Evolutionary conservation across 768 basidiomycete species (phyloP).

Genomic region (Paxillus involutus): DNA sequence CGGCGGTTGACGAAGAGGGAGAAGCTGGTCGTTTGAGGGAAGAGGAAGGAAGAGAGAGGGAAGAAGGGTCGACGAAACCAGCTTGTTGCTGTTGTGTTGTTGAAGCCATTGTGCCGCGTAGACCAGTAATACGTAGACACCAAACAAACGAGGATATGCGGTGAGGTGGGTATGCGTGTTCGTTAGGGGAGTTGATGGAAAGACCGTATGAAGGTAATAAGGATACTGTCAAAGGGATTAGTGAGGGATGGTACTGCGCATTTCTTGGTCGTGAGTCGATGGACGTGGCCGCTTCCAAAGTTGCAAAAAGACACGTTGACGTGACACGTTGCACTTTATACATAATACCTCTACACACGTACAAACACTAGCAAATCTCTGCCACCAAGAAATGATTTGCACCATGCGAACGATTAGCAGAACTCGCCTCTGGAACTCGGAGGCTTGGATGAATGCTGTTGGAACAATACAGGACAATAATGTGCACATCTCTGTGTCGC

Average conservation of each 20-base stretch:
- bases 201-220: constrained; percentile 15
- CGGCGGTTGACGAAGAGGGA: constrained; percentile 20
- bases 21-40: constrained; percentile 29
- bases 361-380: constrained; percentile 23
- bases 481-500: too few relatives aligned
- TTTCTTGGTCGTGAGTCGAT: constrained; percentile 2
- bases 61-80: constrained; percentile 37
- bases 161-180: background rate
- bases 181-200: background rate
- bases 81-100: constrained; percentile 14
- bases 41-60: constrained; percentile 38
- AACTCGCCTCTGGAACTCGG: background rate
- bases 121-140: background rate
- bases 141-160: background rate
- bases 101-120: constrained; percentile 20
- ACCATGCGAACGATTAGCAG: too few relatives aligned
- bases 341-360: constrained; percentile 13
- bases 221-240: constrained; percentile 14
- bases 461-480: too few relatives aligned
- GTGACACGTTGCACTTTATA: constrained; percentile 34
- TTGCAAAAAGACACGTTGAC: constrained; percentile 23
- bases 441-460: background rate
- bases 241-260: constrained; percentile 6
- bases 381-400: too few relatives aligned
- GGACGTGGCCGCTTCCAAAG: constrained; percentile 22